phyloP scores from a whole-genome alignment of 768 basidiomycete genomes.

The Kwoniella botswanensis region DNA sequence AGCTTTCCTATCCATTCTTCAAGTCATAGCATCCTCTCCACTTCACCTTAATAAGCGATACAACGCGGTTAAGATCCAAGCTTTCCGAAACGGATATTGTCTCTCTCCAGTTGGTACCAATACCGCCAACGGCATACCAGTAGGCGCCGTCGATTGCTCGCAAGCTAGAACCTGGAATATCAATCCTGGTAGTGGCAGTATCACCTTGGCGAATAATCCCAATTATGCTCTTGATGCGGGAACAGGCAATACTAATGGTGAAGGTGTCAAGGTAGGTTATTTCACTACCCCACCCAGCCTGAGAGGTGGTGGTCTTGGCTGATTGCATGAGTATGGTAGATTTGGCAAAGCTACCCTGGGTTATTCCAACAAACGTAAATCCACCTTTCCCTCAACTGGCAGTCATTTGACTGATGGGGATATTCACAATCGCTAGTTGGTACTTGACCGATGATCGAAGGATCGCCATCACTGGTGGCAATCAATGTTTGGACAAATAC shows the following conservation, averaged over 20 bases:
- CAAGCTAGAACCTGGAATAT: conserved; percentile 30
- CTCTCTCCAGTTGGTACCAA: conserved; percentile 9
- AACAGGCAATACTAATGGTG: conserved; percentile 16
- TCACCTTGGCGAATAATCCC: not conserved
- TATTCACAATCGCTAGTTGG: conserved; percentile 17
- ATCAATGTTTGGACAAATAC: conserved; percentile 50
- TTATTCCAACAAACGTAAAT: conserved; percentile 27
- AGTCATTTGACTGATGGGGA: not conserved
- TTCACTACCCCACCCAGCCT: no score
- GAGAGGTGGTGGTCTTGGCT: not conserved
- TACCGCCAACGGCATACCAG: conserved; percentile 7
- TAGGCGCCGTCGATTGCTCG: conserved; percentile 18
- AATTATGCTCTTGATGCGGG: conserved; percentile 29
- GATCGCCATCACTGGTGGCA: conserved; percentile 56
- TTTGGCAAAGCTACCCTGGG: conserved; percentile 30
- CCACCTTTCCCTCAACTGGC: not conserved
- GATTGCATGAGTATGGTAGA: not conserved
- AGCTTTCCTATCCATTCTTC: not conserved
- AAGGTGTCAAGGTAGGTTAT: conserved; percentile 17
- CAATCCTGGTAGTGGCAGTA: conserved; percentile 23
- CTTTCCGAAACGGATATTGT: conserved; percentile 23
- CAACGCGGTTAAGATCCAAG: conserved; percentile 24
- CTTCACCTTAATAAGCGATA: conserved; percentile 10
- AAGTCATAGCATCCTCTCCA: not conserved
- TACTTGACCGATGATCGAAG: conserved; percentile 51